Percentiles rank a stretch among this genome's conserved stretches.
Conservation (phyloP, 345 rosid genomes). For the Arabidopsis arenosa region DNA sequence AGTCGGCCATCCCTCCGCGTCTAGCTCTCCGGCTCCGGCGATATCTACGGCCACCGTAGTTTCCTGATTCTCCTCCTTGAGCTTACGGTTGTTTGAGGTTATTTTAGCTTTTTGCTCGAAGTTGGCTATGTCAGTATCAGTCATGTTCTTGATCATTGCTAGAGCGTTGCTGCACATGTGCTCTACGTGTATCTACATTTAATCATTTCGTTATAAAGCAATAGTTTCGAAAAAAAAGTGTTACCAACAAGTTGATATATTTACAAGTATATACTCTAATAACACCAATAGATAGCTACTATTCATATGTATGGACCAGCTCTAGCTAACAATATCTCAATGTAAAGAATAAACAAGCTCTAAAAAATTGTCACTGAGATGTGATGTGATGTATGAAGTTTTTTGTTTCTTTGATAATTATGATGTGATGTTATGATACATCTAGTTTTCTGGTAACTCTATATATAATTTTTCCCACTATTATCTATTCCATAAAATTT, state of each 20-base stretch:
- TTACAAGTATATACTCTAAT: conserved; percentile 8
- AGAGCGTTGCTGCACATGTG: conserved; percentile 66
- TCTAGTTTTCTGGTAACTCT: conserved; percentile 4
- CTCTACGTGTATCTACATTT: conserved; percentile 51
- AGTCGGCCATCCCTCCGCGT: conserved; percentile 62
- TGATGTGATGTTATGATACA: conserved; percentile 13
- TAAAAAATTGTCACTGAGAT: neutral
- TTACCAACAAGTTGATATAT: conserved; percentile 1
- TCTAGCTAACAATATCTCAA: conserved; percentile 25
- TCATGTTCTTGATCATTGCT: conserved; percentile 73
- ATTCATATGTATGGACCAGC: conserved; percentile 19
- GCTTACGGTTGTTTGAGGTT: conserved; percentile 51
- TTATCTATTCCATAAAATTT: neutral
- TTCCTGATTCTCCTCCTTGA: conserved; percentile 40
- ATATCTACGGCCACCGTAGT: conserved; percentile 21
- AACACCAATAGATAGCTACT: conserved; percentile 30
- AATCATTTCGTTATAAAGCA: conserved; percentile 27
- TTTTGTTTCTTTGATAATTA: neutral
- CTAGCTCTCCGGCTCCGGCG: conserved; percentile 36
- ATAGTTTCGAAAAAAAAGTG: neutral
- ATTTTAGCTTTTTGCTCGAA: conserved; percentile 39
- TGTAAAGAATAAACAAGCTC: conserved; percentile 1
- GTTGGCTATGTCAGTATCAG: conserved; percentile 60
- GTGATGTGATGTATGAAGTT: neutral
- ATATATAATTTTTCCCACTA: neutral